Base-by-base conservation (phyloP, 345 rosid genomes). In the Eucalyptus virginea region DNA sequence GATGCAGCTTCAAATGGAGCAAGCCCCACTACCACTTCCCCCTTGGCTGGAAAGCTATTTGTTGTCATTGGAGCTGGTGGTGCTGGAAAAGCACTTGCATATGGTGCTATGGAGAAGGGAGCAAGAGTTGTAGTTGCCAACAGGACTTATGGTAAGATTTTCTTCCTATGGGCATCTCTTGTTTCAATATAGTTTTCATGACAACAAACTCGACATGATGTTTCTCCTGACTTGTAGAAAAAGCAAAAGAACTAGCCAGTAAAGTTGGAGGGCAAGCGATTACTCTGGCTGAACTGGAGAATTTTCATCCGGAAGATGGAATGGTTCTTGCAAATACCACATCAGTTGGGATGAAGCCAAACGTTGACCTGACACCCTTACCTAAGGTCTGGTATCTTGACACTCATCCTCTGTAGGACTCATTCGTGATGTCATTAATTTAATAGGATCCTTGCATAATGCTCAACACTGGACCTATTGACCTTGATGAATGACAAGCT, bases 51-150 rank as follows among this genome's bases (percentile, higher is more conserved):
- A 85, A 94, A 92, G 87, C 91, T 94, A 23, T 94, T 95, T 91
- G 95, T 94, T 37, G 93, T 94, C 81, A 90, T 95, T 88, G 97
- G 97, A 88, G 97, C 96, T 50, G 96, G 97, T 89, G 97, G 95
- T 58, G 95, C 96, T 65, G 97, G 96, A 56, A 94, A 94, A 89
- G 97, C 95, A 58, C 94, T 95, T 89, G 95, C 97, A 87, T 94
- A 93, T 87, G 95, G 95, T 90, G 96, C 90, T 67, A 89, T 94
- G 28, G 93, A 93, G 91, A 95, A 94, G 90, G 95, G 96, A 81
- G 96, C 96, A 23, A 92, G 95, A 90, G 95, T 94, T 18, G 94
- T 94, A 34, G 94, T 94, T 88, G 97, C 94, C 81, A 94, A 94
- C 87, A 92, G 95, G 54, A 92, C 96, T 51, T 94, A 90, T 34